Evolutionary conservation across 163 green algal species (phyloP).

Genomic region (Coccomyxa subellipsoidea): DNA sequence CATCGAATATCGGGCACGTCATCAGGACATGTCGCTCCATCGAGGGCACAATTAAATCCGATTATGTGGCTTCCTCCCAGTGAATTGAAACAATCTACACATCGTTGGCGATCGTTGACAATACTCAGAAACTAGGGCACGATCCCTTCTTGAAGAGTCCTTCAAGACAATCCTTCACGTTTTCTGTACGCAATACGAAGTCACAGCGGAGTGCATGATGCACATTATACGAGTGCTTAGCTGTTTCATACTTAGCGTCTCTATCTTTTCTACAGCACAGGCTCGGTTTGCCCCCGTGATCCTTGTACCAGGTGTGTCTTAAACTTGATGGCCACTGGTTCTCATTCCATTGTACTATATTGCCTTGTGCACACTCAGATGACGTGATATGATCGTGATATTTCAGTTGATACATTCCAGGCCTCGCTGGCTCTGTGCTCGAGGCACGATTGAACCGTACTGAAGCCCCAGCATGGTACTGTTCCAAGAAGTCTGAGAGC

Average conservation of each 20-base stretch:
- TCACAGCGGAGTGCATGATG: neutral
- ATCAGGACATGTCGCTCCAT: too few relatives aligned
- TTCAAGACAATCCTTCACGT: neutral
- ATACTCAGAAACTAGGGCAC: too few relatives aligned
- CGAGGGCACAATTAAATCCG: too few relatives aligned
- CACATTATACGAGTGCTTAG: neutral
- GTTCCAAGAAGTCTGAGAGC: slow-evolving; percentile 19
- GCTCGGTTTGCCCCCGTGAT: neutral
- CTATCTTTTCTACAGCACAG: neutral
- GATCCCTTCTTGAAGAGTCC: too few relatives aligned
- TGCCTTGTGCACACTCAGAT: too few relatives aligned
- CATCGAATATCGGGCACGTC: too few relatives aligned
- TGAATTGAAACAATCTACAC: too few relatives aligned
- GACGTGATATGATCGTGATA: too few relatives aligned
- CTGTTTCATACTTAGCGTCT: neutral
- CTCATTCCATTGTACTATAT: neutral
- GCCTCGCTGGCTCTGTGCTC: slow-evolving; percentile 33
- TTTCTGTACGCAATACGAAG: neutral
- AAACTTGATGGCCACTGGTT: neutral
- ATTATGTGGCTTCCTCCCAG: too few relatives aligned
- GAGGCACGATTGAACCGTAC: slow-evolving; percentile 26
- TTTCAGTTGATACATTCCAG: too few relatives aligned
- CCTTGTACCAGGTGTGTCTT: neutral
- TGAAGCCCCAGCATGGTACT: slow-evolving; percentile 22
- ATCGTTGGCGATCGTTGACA: too few relatives aligned